Conservation (phyloP, 2,329 filamentous ascomycete genomes). For the Phoma herbarum region DNA sequence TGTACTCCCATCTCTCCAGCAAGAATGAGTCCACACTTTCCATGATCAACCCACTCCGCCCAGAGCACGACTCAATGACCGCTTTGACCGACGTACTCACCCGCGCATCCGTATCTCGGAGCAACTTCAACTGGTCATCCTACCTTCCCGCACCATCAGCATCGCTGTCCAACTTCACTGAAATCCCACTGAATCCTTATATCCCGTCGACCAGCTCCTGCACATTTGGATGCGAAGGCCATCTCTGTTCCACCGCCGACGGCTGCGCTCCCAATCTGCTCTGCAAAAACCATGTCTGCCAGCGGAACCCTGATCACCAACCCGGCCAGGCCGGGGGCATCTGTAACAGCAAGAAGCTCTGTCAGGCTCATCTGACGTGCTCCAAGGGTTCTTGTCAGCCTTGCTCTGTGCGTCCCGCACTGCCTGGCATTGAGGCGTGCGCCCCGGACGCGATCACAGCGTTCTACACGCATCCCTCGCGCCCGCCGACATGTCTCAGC, state of each 20-base stretch:
- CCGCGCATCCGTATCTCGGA: slow-evolving; percentile 36
- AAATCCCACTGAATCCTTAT: slow-evolving; percentile 41
- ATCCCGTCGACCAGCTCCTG: slow-evolving; percentile 40
- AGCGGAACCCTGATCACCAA: slow-evolving; percentile 27
- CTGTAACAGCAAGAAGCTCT: slow-evolving; percentile 42
- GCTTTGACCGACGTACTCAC: slow-evolving; percentile 35
- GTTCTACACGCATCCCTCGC: background rate
- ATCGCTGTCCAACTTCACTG: slow-evolving; percentile 31
- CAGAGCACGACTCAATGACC: slow-evolving; percentile 33
- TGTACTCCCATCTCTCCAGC: slow-evolving; percentile 44
- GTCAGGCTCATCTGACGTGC: slow-evolving; percentile 41
- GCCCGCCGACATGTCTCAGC: background rate
- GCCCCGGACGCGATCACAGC: background rate
- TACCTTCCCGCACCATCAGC: slow-evolving; percentile 36
- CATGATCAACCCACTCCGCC: slow-evolving; percentile 35
- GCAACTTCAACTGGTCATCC: slow-evolving; percentile 42
- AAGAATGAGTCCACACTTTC: slow-evolving; percentile 36
- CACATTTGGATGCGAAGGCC: slow-evolving; percentile 44
- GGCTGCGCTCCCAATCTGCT: slow-evolving; percentile 37
- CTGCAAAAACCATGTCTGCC: slow-evolving; percentile 47
- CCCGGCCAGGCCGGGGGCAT: slow-evolving; percentile 37
- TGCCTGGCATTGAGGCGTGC: background rate
- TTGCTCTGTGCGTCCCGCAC: slow-evolving; percentile 21
- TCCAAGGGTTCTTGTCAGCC: slow-evolving; percentile 31
- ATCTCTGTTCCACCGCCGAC: slow-evolving; percentile 42